Percentiles rank a stretch among this genome's conserved stretches.
These are phyloP conservation scores for Calonectria pauciramosa DNA, from an alignment of 2,329 filamentous ascomycete genomes.

Conservation along the genomic window DNA sequence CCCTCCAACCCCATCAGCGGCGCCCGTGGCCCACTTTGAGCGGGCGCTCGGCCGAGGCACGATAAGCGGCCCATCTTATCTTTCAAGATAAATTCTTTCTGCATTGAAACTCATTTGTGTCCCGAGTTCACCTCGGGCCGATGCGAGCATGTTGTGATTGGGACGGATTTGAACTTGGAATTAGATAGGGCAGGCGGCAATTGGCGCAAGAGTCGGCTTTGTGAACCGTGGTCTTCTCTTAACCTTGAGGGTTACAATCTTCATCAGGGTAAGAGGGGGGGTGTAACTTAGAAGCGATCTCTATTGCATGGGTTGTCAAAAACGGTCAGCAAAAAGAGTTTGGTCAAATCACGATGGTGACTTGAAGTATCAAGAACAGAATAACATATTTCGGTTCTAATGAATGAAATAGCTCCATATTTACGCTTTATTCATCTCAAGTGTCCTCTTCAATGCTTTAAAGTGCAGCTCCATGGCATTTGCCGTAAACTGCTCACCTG, in stretches of 20 bases:
- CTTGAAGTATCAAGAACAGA: background rate
- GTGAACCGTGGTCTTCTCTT: background rate
- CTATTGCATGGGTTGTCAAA: background rate
- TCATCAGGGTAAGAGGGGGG: background rate
- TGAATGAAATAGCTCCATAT: background rate
- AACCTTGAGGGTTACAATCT: background rate
- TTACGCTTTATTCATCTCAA: background rate
- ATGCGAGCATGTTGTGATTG: background rate
- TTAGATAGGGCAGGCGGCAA: too few species aligned
- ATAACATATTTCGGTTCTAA: background rate
- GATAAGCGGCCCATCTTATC: background rate
- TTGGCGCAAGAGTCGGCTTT: background rate
- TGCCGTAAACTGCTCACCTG: background rate
- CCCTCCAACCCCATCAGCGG: background rate
- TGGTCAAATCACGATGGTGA: accelerated
- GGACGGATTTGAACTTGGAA: too few species aligned
- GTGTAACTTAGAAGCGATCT: background rate
- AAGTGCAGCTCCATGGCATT: background rate
- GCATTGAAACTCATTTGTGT: background rate
- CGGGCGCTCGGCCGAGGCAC: background rate
- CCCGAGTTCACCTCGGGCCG: background rate
- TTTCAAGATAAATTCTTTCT: background rate
- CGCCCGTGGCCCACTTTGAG: background rate
- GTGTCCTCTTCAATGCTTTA: background rate
- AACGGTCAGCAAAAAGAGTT: background rate